Percentiles rank a stretch among this genome's conserved stretches.
phyloP scores from a whole-genome alignment of 2,329 filamentous ascomycete species.

The Emergomyces africanus region DNA sequence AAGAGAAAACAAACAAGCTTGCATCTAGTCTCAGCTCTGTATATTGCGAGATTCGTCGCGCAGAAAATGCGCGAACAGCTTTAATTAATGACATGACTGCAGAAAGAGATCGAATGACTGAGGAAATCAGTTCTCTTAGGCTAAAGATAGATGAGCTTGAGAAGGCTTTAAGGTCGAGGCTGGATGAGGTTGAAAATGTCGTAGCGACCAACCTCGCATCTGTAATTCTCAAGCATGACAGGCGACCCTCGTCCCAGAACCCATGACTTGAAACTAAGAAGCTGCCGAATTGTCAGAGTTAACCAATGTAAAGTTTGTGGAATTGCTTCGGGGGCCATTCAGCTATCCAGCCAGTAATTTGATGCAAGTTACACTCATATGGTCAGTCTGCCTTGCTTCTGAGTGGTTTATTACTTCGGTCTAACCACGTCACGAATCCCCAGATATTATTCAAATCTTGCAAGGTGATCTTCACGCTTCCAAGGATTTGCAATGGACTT shows the following conservation, averaged over 20 bases:
- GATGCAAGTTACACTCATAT: no score
- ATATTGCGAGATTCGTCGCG: not conserved
- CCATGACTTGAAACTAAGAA: not conserved
- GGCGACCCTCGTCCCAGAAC: not conserved
- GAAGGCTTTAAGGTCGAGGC: not conserved
- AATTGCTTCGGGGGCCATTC: not conserved
- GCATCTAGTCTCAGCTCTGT: not conserved
- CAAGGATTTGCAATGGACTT: not conserved
- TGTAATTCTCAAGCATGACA: not conserved
- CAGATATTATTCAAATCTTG: not conserved
- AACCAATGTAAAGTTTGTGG: not conserved
- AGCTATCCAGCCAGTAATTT: not conserved
- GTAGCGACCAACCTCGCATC: not conserved
- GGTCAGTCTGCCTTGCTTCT: not conserved
- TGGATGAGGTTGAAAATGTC: slow-evolving; percentile 10
- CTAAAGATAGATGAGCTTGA: not conserved
- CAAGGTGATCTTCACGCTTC: not conserved
- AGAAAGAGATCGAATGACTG: not conserved
- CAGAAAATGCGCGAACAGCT: not conserved
- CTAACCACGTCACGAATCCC: not conserved
- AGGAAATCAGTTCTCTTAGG: not conserved
- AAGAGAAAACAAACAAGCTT: slow-evolving; percentile 7
- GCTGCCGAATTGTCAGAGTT: not conserved
- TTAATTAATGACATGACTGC: not conserved
- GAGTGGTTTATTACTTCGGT: not conserved